Evolutionary conservation across 768 basidiomycete species (phyloP), one percentile per base, ranked within the genome.

Genomic region (Amanita rubescens): DNA sequence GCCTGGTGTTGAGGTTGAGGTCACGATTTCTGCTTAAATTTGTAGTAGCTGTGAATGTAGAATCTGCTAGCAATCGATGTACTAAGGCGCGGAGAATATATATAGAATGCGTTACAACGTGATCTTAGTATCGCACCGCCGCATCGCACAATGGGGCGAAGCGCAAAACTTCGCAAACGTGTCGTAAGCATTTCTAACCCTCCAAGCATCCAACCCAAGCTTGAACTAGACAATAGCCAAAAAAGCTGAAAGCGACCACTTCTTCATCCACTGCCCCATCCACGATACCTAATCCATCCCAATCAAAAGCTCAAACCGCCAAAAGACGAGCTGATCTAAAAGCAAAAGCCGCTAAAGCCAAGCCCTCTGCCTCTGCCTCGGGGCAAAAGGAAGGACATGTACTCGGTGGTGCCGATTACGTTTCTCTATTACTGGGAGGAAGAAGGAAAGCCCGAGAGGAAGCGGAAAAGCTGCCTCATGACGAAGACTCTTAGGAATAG

Each of bases 1-100:
- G 77, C 91, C 95, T 59, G 95, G 95, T 74, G 95, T 98, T 58
- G 96, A 99, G 75, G 95, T 98, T 67, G 94, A 96, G 71, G 94
- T 96, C 60, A 96, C 94, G 65, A 95, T 96, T 73, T 93, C 89
- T 58, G 80, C 81, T 60, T 90, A 71, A 71, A 64, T 27, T 27
- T 27, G 14, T 19, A 39, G 17, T 39, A 25, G 25, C 20, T 44
- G 43, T 44, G 27, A 25, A 90, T 63, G 92, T 94, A 14, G 94
- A 95, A 67, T 87, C 86, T 11, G 81, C 3, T 39, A 38, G 15
- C n/a, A 7, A 7, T 17, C 5, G 10, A 38, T n/a, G n/a, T n/a
- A n/a, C n/a, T n/a, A n/a, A n/a, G n/a, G n/a, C n/a, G n/a, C n/a
- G n/a, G n/a, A n/a, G n/a, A n/a, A n/a, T 17, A 7, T 38, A 17